These are phyloP conservation scores for Exophiala phaeomuriformis DNA, from an alignment of 2,329 filamentous ascomycete genomes.

Conservation along the genomic window DNA sequence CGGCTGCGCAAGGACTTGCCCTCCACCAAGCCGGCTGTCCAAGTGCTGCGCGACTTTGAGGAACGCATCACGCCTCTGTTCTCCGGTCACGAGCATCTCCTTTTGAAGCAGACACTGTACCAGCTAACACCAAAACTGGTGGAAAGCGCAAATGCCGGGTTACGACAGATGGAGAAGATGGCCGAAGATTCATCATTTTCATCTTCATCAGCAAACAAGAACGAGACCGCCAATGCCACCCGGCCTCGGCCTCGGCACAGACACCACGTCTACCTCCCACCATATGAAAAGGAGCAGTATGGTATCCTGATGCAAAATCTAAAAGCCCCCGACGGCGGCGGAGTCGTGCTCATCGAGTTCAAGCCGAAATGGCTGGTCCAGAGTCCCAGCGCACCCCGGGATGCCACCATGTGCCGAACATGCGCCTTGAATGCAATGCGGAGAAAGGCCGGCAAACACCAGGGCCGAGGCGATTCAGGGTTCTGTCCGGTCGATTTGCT, in stretches of 20 bases:
- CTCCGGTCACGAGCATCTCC: slow-evolving; percentile 29
- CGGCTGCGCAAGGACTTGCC: slow-evolving; percentile 54
- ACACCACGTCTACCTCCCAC: slow-evolving; percentile 45
- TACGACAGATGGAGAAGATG: slow-evolving; percentile 37
- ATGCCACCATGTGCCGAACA: slow-evolving; percentile 62
- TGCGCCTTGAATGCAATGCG: slow-evolving; percentile 56
- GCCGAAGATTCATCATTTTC: slow-evolving; percentile 15
- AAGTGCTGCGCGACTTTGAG: slow-evolving; percentile 39
- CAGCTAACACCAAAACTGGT: slow-evolving; percentile 49
- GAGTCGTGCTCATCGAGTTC: slow-evolving; percentile 62
- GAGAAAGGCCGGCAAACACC: slow-evolving; percentile 28
- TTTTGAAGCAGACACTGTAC: slow-evolving; percentile 39
- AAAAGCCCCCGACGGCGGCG: slow-evolving; percentile 44
- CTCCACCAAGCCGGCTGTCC: slow-evolving; percentile 38
- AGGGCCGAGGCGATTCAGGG: slow-evolving; percentile 30
- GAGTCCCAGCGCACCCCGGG: slow-evolving; percentile 61
- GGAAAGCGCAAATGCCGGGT: slow-evolving; percentile 37
- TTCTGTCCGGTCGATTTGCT: slow-evolving; percentile 62
- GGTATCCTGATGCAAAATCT: slow-evolving; percentile 71
- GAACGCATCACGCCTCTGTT: slow-evolving; percentile 52
- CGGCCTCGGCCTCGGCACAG: slow-evolving; percentile 43
- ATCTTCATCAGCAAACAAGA: not conserved
- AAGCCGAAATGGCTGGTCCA: slow-evolving; percentile 81
- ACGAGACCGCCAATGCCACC: not conserved
- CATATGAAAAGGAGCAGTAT: slow-evolving; percentile 47